These are phyloP conservation scores for Incumbomyces delicatus DNA, from an alignment of 2,329 filamentous ascomycete genomes.

Conservation along the genomic window DNA sequence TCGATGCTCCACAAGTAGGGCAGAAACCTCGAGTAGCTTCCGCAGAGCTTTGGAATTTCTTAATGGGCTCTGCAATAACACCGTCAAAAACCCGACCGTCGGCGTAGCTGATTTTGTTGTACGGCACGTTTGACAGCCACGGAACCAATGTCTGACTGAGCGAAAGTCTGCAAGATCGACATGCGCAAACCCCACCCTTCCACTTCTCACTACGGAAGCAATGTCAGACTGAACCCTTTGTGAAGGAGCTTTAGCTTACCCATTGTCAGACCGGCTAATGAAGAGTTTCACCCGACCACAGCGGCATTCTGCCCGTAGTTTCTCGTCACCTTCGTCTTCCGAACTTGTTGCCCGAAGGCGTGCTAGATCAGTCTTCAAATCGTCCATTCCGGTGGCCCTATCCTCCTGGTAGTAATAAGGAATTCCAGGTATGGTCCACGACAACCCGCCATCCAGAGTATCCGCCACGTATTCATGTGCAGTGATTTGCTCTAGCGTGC, in stretches of 20 bases:
- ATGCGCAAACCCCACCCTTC: background rate
- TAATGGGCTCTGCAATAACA: background rate
- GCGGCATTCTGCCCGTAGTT: slow-evolving; percentile 2
- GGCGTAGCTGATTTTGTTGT: background rate
- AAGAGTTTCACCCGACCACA: slow-evolving; percentile 3
- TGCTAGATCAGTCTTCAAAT: background rate
- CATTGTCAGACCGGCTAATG: slow-evolving; percentile 2
- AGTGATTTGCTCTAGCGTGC: background rate
- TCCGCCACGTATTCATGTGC: slow-evolving; percentile 3
- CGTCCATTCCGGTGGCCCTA: background rate
- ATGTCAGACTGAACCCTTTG: background rate
- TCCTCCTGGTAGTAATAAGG: slow-evolving; percentile 1
- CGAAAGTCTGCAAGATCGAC: slow-evolving; percentile 2
- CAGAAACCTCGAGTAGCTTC: slow-evolving; percentile 29
- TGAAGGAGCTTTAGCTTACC: background rate
- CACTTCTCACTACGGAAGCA: background rate
- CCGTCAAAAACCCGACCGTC: background rate
- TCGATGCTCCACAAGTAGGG: slow-evolving; percentile 34
- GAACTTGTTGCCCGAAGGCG: background rate
- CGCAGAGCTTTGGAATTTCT: background rate
- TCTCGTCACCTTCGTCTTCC: background rate
- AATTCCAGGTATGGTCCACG: background rate
- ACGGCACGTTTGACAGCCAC: background rate
- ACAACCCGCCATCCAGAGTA: slow-evolving; percentile 6
- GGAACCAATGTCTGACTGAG: background rate